Evolutionary conservation across 2,329 filamentous ascomycete genomes (phyloP).

Genomic region (Thelonectria discophora): DNA sequence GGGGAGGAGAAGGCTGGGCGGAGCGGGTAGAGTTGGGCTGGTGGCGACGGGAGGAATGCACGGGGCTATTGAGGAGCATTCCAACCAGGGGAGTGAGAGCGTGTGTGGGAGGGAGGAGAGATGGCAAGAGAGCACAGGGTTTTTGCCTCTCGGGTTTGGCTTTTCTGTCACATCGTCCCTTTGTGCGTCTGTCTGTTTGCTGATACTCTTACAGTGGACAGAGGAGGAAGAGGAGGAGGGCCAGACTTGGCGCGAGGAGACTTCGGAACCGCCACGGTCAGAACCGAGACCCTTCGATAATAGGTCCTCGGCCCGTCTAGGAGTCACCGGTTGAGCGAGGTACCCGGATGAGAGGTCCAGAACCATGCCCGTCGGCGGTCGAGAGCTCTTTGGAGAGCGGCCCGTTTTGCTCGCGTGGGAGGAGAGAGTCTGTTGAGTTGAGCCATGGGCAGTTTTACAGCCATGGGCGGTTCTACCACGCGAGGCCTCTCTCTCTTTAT

Average conservation of each 20-base stretch:
- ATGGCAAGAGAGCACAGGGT: too few relatives aligned
- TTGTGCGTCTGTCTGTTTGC: neutral
- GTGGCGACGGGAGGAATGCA: constrained; percentile 41
- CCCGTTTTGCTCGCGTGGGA: neutral
- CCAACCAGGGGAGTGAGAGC: constrained; percentile 37
- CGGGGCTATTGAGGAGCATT: constrained; percentile 43
- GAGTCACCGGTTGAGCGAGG: neutral
- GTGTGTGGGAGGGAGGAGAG: too few relatives aligned
- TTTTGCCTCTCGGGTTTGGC: constrained; percentile 10
- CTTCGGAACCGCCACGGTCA: constrained; percentile 13
- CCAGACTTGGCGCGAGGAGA: constrained; percentile 7
- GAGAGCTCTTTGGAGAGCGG: neutral
- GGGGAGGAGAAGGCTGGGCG: neutral
- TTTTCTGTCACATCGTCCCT: neutral
- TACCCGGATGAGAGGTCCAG: neutral
- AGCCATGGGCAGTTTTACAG: too few relatives aligned
- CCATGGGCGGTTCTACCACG: too few relatives aligned
- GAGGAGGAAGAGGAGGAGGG: neutral
- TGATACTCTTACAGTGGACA: neutral
- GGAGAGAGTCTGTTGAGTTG: too few relatives aligned
- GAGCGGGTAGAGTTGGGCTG: constrained; percentile 26
- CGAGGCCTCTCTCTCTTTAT: neutral
- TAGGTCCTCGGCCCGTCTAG: neutral
- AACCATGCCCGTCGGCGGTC: neutral
- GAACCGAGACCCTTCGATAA: constrained; percentile 3